Percentiles rank a stretch among this genome's conserved stretches.
Conservation (phyloP, 495 filamentous ascomycete species). For the Xylaria palmicola region DNA sequence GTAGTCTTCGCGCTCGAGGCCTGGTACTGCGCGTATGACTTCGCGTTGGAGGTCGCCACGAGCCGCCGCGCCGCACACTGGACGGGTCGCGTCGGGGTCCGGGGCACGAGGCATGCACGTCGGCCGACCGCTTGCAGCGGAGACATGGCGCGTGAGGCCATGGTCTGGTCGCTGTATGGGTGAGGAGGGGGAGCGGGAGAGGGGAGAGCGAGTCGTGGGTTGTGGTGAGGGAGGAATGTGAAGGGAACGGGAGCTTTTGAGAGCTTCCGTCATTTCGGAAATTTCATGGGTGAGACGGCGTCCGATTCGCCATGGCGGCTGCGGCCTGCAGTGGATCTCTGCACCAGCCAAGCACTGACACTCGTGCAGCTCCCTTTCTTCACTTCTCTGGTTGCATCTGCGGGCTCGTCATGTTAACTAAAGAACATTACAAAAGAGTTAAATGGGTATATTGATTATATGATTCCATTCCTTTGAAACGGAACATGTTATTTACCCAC, state of each 20-base stretch:
- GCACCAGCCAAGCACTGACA: no score
- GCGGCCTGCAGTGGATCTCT: no score
- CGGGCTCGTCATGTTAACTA: no score
- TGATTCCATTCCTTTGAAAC: no score
- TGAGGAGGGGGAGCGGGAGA: no score
- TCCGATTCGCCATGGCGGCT: no score
- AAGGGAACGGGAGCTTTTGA: neutral
- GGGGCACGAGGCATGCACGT: neutral
- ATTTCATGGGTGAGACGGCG: neutral
- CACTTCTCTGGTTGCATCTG: no score
- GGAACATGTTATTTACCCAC: no score
- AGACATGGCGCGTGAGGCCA: slow-evolving; percentile 9
- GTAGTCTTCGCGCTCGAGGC: neutral
- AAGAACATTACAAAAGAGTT: no score
- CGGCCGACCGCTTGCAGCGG: slow-evolving; percentile 8
- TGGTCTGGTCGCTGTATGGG: neutral
- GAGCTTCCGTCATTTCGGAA: neutral
- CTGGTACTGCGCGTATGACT: neutral
- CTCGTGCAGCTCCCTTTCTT: no score
- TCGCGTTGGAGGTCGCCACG: slow-evolving; percentile 18
- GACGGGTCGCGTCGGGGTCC: neutral
- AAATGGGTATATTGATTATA: no score
- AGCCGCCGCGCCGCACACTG: slow-evolving; percentile 14
- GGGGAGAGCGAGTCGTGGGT: neutral
- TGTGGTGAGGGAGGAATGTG: neutral